Conservation (phyloP, 352 stramenopile genomes). For the Pythium coloratum region DNA sequence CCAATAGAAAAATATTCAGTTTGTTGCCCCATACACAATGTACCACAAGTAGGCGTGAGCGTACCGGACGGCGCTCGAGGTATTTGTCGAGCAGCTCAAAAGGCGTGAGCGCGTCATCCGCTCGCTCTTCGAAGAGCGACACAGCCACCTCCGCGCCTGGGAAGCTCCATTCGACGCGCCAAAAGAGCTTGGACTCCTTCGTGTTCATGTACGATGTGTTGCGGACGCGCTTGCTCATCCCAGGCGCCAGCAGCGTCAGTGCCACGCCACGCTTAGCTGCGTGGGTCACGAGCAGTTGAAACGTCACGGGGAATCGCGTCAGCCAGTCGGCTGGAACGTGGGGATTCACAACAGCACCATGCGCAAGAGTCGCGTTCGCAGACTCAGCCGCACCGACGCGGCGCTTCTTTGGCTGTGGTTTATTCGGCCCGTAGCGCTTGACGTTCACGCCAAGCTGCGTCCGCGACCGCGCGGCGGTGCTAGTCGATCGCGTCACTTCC, state of each 20-base stretch:
- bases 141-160: conserved; percentile 47
- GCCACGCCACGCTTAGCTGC: conserved; percentile 64
- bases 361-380: conserved; percentile 2
- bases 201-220: conserved; percentile 81
- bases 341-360: conserved; percentile 22
- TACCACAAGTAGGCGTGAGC: conserved; percentile 6
- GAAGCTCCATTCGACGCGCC: conserved; percentile 82
- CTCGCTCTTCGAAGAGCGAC: conserved; percentile 51
- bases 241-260: conserved; percentile 69
- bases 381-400: neutral
- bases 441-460: conserved; percentile 29
- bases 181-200: conserved; percentile 60
- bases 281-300: conserved; percentile 70
- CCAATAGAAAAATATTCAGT: neutral
- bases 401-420: conserved; percentile 24
- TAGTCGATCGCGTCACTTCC: conserved; percentile 35
- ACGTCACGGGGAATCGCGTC: conserved; percentile 61
- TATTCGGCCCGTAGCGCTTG: conserved; percentile 16
- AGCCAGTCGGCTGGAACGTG: conserved; percentile 55
- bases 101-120: conserved; percentile 50
- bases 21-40: neutral
- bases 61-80: conserved; percentile 56
- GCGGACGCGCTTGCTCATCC: conserved; percentile 76
- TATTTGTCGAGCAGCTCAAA: conserved; percentile 64
- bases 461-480: conserved; percentile 27